phyloP scores from a whole-genome alignment of 192 early-diverging fungal species.

The Gonapodya prolifera region DNA sequence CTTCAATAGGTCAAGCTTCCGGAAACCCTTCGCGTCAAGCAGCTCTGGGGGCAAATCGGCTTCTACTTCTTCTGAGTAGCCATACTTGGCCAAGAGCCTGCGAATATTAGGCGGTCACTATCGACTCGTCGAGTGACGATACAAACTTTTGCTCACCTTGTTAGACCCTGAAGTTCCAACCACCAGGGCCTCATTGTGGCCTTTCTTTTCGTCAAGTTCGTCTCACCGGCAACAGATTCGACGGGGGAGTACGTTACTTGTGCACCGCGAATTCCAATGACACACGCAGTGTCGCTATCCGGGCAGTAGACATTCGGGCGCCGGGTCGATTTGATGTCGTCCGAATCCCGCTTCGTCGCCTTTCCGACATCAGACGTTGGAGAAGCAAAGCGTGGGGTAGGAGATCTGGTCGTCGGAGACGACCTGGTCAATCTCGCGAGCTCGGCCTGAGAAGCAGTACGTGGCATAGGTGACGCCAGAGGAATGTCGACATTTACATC shows the following conservation, averaged over 20 bases:
- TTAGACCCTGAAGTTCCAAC: slow-evolving; percentile 14
- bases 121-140: too few species aligned
- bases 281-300: slow-evolving; percentile 42
- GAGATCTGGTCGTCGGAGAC: not conserved
- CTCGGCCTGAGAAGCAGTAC: slow-evolving; percentile 7
- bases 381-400: too few species aligned
- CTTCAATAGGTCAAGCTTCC: too few species aligned
- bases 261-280: slow-evolving; percentile 74
- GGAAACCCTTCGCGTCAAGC: too few species aligned
- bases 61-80: too few species aligned
- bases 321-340: slow-evolving; percentile 28
- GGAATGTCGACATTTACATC: too few species aligned
- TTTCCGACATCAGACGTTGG: not conserved
- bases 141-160: too few species aligned
- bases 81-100: too few species aligned
- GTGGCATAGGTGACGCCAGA: not conserved
- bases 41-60: too few species aligned
- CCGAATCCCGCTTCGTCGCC: slow-evolving; percentile 11
- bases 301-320: slow-evolving; percentile 48
- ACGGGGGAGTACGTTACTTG: slow-evolving; percentile 63
- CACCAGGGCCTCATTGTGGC: slow-evolving; percentile 64
- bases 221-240: slow-evolving; percentile 44
- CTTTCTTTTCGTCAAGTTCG: slow-evolving; percentile 71
- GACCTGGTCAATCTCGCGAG: slow-evolving; percentile 1
- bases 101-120: too few species aligned